A percentile compares a stretch with the other conserved stretches of the same genome.
These are phyloP conservation scores for Ophiognomonia clavigignenti-juglandacearum DNA, from an alignment of 2,329 filamentous ascomycete genomes.

Conservation along the genomic window DNA sequence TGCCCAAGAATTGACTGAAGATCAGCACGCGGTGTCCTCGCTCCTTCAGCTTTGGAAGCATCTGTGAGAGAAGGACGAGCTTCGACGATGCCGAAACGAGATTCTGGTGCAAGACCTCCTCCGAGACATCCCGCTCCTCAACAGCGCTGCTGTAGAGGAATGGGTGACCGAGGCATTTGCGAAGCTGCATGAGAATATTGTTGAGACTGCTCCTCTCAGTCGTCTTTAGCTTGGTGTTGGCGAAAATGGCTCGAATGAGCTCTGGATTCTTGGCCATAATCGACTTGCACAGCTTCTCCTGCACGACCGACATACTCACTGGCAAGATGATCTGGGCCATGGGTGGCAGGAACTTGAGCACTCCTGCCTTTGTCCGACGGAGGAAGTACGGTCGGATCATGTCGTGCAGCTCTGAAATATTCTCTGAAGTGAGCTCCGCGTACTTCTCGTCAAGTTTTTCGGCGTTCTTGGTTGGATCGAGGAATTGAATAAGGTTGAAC, in stretches of 20 bases:
- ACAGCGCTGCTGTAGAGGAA: slow-evolving; percentile 90
- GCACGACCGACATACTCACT: slow-evolving; percentile 89
- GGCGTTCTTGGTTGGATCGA: slow-evolving; percentile 69
- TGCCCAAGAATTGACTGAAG: slow-evolving; percentile 91
- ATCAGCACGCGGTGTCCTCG: slow-evolving; percentile 87
- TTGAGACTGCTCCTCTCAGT: slow-evolving; percentile 76
- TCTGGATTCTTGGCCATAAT: slow-evolving; percentile 89
- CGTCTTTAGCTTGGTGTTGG: slow-evolving; percentile 59
- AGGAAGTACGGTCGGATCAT: slow-evolving; percentile 71
- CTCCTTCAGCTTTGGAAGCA: slow-evolving; percentile 82
- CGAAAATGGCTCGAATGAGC: slow-evolving; percentile 82
- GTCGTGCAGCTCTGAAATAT: slow-evolving; percentile 73
- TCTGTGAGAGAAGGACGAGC: slow-evolving; percentile 73
- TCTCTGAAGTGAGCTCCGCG: slow-evolving; percentile 73
- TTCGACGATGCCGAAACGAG: slow-evolving; percentile 90
- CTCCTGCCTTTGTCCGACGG: slow-evolving; percentile 70
- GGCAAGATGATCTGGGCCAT: slow-evolving; percentile 95
- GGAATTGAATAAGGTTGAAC: slow-evolving; percentile 94
- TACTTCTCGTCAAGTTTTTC: slow-evolving; percentile 71
- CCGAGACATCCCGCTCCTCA: slow-evolving; percentile 69
- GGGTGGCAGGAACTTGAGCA: slow-evolving; percentile 84
- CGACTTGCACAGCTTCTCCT: slow-evolving; percentile 91
- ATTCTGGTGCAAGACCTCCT: slow-evolving; percentile 65
- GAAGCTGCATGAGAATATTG: slow-evolving; percentile 92
- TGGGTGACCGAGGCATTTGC: slow-evolving; percentile 92